Evolutionary conservation across 2,329 filamentous ascomycete genomes (phyloP).

Genomic region (Aspergillus arachidicola): DNA sequence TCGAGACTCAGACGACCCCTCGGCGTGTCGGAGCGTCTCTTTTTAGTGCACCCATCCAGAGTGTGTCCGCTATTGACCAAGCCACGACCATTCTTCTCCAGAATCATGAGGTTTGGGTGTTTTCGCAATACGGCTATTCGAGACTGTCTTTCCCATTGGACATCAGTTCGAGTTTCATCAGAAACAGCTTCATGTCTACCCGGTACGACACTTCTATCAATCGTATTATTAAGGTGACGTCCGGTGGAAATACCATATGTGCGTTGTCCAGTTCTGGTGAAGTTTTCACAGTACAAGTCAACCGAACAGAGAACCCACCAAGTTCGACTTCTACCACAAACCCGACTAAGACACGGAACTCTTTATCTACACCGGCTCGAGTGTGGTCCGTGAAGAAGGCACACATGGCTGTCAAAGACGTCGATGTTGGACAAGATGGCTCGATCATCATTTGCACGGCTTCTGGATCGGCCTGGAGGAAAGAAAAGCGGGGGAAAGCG

Average conservation of each 20-base stretch:
- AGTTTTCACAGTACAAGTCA: slow-evolving; percentile 81
- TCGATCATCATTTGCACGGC: slow-evolving; percentile 93
- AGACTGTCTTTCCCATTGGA: slow-evolving; percentile 82
- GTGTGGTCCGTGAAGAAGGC: slow-evolving; percentile 90
- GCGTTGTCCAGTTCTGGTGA: slow-evolving; percentile 83
- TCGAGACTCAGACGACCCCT: slow-evolving; percentile 80
- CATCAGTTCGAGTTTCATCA: slow-evolving; percentile 68
- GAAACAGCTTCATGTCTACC: slow-evolving; percentile 65
- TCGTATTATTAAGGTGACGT: slow-evolving; percentile 74
- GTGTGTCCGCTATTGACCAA: slow-evolving; percentile 84
- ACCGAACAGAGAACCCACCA: slow-evolving; percentile 64
- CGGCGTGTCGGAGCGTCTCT: slow-evolving; percentile 86
- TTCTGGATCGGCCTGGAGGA: slow-evolving; percentile 89
- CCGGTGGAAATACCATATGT: slow-evolving; percentile 88
- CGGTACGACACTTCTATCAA: slow-evolving; percentile 67
- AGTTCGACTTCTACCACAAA: slow-evolving; percentile 80
- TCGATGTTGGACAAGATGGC: slow-evolving; percentile 86
- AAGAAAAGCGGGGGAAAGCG: slow-evolving; percentile 78
- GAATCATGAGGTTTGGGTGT: slow-evolving; percentile 87
- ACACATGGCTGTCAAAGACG: slow-evolving; percentile 79
- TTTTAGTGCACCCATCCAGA: slow-evolving; percentile 70
- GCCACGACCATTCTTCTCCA: slow-evolving; percentile 85
- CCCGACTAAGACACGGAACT: slow-evolving; percentile 83
- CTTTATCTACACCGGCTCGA: slow-evolving; percentile 74
- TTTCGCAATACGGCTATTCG: slow-evolving; percentile 95